phyloP scores from a whole-genome alignment of 1,284 basidiomycete genomes.

The Naganishia liquefaciens region DNA sequence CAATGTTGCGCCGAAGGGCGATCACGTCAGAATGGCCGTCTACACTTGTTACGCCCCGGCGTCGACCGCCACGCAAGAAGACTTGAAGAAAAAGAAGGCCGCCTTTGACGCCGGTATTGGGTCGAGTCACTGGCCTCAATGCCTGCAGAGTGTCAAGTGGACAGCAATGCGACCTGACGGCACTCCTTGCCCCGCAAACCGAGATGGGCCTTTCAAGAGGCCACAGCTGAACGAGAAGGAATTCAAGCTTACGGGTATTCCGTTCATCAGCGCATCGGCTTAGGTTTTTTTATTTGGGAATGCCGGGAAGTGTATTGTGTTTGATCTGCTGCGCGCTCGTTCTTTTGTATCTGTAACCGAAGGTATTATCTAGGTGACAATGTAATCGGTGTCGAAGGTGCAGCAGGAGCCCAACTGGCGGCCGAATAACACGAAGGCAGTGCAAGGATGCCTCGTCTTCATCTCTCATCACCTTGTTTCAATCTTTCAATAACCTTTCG shows the following conservation, averaged over 20 bases:
- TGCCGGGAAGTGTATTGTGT: neutral
- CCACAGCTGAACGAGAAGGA: slow-evolving; percentile 25
- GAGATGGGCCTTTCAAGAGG: slow-evolving; percentile 7
- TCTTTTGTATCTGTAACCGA: neutral
- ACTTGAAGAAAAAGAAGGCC: slow-evolving; percentile 21
- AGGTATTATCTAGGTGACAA: too few relatives aligned
- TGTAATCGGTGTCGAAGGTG: too few relatives aligned
- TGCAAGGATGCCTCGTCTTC: too few relatives aligned
- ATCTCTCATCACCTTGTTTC: too few relatives aligned
- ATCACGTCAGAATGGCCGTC: slow-evolving; percentile 15
- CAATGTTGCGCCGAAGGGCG: slow-evolving; percentile 19
- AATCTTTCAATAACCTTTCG: too few relatives aligned
- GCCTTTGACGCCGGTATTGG: slow-evolving; percentile 21
- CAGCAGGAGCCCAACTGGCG: too few relatives aligned
- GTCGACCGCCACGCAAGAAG: slow-evolving; percentile 19
- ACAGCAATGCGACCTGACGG: slow-evolving; percentile 16
- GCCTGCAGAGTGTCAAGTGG: slow-evolving; percentile 21
- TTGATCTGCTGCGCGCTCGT: neutral
- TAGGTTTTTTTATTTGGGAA: neutral
- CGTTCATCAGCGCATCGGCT: slow-evolving; percentile 17
- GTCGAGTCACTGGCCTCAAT: slow-evolving; percentile 24
- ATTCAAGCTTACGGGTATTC: slow-evolving; percentile 28
- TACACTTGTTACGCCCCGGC: slow-evolving; percentile 26
- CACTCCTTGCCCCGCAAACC: slow-evolving; percentile 4
- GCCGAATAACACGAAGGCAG: too few relatives aligned